Conservation (phyloP, 352 stramenopile species). For the Phytopythium kandeliae region DNA sequence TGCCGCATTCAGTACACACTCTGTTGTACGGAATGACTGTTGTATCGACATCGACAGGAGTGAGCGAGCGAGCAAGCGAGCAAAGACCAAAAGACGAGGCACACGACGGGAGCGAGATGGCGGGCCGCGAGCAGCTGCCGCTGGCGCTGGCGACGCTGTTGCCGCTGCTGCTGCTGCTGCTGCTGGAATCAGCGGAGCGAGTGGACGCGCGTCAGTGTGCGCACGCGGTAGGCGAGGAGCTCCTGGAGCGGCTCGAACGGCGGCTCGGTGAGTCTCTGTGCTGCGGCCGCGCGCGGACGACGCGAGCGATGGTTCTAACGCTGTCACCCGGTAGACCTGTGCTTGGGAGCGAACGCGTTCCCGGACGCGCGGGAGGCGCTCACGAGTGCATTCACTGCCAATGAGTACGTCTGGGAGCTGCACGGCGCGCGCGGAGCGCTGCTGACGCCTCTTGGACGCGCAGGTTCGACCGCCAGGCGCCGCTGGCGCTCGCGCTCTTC, state of each 20-base stretch:
- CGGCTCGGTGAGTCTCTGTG: constrained; percentile 21
- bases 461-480: constrained; percentile 37
- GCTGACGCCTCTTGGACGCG: neutral
- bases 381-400: constrained; percentile 34
- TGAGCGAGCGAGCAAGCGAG: too few relatives aligned
- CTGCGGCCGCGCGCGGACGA: neutral
- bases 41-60: too few relatives aligned
- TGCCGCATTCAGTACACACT: too few relatives aligned
- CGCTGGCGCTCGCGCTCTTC: constrained; percentile 48
- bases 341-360: constrained; percentile 25
- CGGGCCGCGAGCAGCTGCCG: neutral
- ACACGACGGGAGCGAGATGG: neutral
- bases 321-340: too few relatives aligned
- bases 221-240: constrained; percentile 28
- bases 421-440: too few relatives aligned
- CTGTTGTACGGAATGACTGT: too few relatives aligned
- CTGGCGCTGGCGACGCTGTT: neutral
- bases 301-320: too few relatives aligned
- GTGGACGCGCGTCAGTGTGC: constrained; percentile 18
- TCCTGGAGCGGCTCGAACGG: constrained; percentile 37
- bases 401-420: constrained; percentile 20
- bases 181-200: constrained; percentile 1
- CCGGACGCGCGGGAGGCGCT: constrained; percentile 25
- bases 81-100: too few relatives aligned
- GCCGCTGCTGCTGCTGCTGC: neutral